Percentiles rank a stretch among this genome's conserved stretches.
These are phyloP conservation scores for Emydomyces testavorans DNA, from an alignment of 2,329 filamentous ascomycete species.

Conservation along the genomic window DNA sequence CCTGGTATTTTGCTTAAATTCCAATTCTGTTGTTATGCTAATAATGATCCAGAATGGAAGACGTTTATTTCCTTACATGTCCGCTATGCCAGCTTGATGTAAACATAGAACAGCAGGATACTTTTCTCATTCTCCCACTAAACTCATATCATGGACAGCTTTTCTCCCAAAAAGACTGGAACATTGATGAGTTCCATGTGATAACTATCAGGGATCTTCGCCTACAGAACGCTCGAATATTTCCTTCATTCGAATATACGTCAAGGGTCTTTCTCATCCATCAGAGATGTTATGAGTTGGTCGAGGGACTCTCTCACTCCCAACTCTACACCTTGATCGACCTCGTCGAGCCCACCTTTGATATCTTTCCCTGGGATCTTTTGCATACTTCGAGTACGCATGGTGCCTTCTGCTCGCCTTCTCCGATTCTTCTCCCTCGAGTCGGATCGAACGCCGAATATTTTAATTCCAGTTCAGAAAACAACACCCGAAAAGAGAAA, in stretches of 20 bases:
- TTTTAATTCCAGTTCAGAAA: no score
- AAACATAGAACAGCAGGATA: background rate
- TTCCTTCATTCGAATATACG: conserved; percentile 4
- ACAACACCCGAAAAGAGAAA: background rate
- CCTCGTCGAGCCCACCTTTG: conserved; percentile 9
- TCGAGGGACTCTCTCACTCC: background rate
- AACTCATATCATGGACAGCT: conserved; percentile 3
- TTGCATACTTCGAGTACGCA: background rate
- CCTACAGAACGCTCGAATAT: background rate
- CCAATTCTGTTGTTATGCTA: no score
- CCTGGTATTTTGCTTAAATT: no score
- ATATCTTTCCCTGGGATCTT: background rate
- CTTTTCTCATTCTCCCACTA: conserved; percentile 1
- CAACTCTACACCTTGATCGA: conserved; percentile 7
- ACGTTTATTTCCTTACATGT: conserved; percentile 6
- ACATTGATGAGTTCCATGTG: no score
- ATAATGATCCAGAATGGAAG: conserved; percentile 5
- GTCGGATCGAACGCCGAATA: background rate
- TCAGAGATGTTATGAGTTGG: conserved; percentile 7
- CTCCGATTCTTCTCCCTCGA: background rate
- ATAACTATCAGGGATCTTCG: no score
- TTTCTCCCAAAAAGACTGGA: conserved; percentile 1
- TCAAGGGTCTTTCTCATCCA: conserved; percentile 9
- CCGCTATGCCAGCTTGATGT: conserved; percentile 9
- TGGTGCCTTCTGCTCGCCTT: conserved; percentile 6